These are phyloP conservation scores for Leccinum uliginosum DNA, from an alignment of 768 basidiomycete genomes.

Conservation along the genomic window DNA sequence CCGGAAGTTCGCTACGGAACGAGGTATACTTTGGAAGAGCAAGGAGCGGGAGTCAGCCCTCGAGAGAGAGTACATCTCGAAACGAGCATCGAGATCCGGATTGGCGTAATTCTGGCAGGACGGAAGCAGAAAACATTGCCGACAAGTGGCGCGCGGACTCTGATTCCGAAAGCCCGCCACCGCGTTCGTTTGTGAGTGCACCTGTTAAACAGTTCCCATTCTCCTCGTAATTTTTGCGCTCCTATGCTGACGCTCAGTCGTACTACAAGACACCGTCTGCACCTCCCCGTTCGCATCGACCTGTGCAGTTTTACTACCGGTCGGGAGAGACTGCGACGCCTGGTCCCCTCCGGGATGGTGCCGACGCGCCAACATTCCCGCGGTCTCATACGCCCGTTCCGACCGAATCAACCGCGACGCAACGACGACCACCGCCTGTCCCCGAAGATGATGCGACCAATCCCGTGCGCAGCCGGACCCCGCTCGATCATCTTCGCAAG, in stretches of 20 bases:
- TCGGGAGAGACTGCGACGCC: constrained; percentile 32
- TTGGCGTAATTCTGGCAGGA: constrained; percentile 16
- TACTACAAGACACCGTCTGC: constrained; percentile 15
- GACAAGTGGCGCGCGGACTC: constrained; percentile 32
- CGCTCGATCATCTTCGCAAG: constrained; percentile 22
- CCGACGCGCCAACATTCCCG: constrained; percentile 1
- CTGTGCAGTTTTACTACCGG: constrained; percentile 19
- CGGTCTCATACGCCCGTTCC: constrained; percentile 16
- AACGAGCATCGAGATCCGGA: constrained; percentile 16
- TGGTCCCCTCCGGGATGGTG: constrained; percentile 21
- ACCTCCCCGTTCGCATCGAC: constrained; percentile 9
- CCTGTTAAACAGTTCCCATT: not conserved
- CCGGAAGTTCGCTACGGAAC: constrained; percentile 23
- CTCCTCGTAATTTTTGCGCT: not conserved
- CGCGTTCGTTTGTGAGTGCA: constrained; percentile 21
- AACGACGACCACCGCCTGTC: not conserved
- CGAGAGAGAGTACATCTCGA: constrained; percentile 15
- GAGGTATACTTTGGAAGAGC: constrained; percentile 19
- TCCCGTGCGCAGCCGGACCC: constrained; percentile 14
- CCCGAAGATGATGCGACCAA: constrained; percentile 5
- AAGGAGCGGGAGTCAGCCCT: constrained; percentile 24
- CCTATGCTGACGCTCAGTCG: constrained; percentile 5
- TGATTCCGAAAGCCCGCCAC: constrained; percentile 13
- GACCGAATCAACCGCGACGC: constrained; percentile 4
- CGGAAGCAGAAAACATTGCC: constrained; percentile 23